Evolutionary conservation across 495 filamentous ascomycete species (phyloP).

Genomic region (Chaetomium fimeti): DNA sequence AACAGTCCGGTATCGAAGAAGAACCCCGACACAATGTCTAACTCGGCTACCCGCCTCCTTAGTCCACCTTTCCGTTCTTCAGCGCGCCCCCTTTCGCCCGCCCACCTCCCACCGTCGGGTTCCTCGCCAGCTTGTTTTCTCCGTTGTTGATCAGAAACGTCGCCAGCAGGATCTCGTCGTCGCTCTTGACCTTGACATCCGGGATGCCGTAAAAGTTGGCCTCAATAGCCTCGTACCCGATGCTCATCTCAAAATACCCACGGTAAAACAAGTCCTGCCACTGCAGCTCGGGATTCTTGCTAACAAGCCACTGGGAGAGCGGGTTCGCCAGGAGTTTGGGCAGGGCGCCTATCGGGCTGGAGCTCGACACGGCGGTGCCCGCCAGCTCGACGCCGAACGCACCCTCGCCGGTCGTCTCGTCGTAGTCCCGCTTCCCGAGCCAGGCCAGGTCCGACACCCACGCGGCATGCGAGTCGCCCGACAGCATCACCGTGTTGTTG

Average conservation of each 20-base stretch:
- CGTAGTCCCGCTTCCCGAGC: constrained; percentile 56
- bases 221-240: constrained; percentile 50
- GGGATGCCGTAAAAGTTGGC: constrained; percentile 54
- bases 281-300: constrained; percentile 58
- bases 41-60: background rate
- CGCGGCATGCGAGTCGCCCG: constrained; percentile 62
- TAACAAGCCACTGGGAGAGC: constrained; percentile 43
- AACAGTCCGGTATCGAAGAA: background rate
- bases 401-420: constrained; percentile 55
- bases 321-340: constrained; percentile 5
- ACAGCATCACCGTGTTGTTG: constrained; percentile 64
- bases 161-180: constrained; percentile 57
- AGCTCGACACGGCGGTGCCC: constrained; percentile 59
- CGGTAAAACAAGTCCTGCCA: constrained; percentile 70
- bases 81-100: constrained; percentile 38
- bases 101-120: constrained; percentile 31
- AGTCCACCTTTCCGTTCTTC: constrained; percentile 20
- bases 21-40: background rate
- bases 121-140: constrained; percentile 47
- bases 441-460: constrained; percentile 67
- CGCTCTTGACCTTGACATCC: constrained; percentile 41
- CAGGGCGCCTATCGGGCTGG: constrained; percentile 51
- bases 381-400: constrained; percentile 66
- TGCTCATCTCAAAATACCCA: constrained; percentile 58
- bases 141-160: constrained; percentile 58